Conservation (phyloP, 805 yeast species). For the Candida railenensis region DNA sequence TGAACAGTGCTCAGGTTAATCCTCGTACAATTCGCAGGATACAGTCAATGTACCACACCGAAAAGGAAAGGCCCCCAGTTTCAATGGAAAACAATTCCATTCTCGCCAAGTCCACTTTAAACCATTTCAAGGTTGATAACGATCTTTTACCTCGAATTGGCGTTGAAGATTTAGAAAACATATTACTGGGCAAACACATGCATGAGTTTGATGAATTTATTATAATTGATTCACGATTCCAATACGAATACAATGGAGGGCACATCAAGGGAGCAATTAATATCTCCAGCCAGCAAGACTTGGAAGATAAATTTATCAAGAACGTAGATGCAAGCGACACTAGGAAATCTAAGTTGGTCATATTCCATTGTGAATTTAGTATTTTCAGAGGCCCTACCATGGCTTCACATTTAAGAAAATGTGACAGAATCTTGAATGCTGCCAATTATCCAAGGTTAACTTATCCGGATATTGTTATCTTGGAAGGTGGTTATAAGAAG, state of each 20-base stretch:
- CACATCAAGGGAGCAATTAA: slow-evolving; percentile 85
- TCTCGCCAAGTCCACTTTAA: slow-evolving; percentile 25
- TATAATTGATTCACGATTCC: slow-evolving; percentile 87
- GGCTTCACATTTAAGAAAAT: slow-evolving; percentile 81
- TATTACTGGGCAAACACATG: slow-evolving; percentile 52
- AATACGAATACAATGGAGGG: slow-evolving; percentile 90
- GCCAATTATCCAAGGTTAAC: slow-evolving; percentile 76
- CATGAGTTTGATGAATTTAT: slow-evolving; percentile 54
- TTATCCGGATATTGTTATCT: slow-evolving; percentile 85
- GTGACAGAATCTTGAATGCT: slow-evolving; percentile 74
- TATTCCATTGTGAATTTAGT: slow-evolving; percentile 95
- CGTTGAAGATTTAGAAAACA: slow-evolving; percentile 54
- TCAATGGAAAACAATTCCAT: slow-evolving; percentile 30
- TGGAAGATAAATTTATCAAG: slow-evolving; percentile 54
- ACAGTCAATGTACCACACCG: slow-evolving; percentile 66
- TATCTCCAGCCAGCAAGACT: slow-evolving; percentile 63
- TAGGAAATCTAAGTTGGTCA: slow-evolving; percentile 46
- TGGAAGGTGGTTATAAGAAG: slow-evolving; percentile 87
- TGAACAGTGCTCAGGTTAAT: slow-evolving; percentile 34
- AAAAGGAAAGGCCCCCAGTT: slow-evolving; percentile 25
- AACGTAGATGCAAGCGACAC: slow-evolving; percentile 8
- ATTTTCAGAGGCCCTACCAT: slow-evolving; percentile 91
- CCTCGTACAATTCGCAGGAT: slow-evolving; percentile 50
- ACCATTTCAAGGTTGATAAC: slow-evolving; percentile 32
- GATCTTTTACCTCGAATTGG: slow-evolving; percentile 73